Conservation (phyloP, 2,329 filamentous ascomycete genomes). For the Orbilia quercus region DNA sequence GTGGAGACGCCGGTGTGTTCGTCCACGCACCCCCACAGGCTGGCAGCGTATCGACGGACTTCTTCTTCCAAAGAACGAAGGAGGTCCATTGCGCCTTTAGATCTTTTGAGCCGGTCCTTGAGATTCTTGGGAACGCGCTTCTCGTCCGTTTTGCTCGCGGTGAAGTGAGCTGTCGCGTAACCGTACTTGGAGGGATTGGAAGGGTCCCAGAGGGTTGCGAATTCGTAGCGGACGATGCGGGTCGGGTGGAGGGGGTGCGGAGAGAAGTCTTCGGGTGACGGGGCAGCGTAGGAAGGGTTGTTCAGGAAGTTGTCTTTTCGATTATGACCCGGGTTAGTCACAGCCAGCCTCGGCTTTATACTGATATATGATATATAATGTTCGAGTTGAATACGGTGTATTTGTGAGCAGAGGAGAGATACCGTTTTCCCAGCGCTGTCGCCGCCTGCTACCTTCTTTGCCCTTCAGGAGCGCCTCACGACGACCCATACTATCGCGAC, state of each 20-base stretch:
- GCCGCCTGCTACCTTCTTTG: slow-evolving; percentile 86
- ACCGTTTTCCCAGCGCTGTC: slow-evolving; percentile 97
- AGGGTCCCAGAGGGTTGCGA: slow-evolving; percentile 85
- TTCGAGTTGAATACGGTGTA: no score
- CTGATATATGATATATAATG: no score
- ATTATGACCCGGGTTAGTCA: slow-evolving; percentile 17
- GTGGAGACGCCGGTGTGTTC: slow-evolving; percentile 54
- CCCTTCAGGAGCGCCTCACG: slow-evolving; percentile 85
- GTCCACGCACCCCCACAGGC: slow-evolving; percentile 51
- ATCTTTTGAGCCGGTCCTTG: slow-evolving; percentile 81
- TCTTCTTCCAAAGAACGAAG: slow-evolving; percentile 87
- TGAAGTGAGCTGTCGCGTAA: slow-evolving; percentile 60
- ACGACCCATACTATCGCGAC: slow-evolving; percentile 65
- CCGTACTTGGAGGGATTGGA: slow-evolving; percentile 65
- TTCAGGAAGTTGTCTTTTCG: slow-evolving; percentile 77
- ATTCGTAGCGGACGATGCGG: slow-evolving; percentile 84
- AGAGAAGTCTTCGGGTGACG: slow-evolving; percentile 83
- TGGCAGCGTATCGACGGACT: slow-evolving; percentile 68
- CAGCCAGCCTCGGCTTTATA: no score
- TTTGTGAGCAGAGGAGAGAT: no score
- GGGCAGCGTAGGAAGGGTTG: slow-evolving; percentile 87
- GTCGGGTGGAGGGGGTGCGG: slow-evolving; percentile 83
- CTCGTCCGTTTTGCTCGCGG: slow-evolving; percentile 66
- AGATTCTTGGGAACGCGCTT: slow-evolving; percentile 81
- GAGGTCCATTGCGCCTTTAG: slow-evolving; percentile 77